Base-by-base conservation (phyloP, 2,329 filamentous ascomycete species). In the Aspergillus sp. region DNA sequence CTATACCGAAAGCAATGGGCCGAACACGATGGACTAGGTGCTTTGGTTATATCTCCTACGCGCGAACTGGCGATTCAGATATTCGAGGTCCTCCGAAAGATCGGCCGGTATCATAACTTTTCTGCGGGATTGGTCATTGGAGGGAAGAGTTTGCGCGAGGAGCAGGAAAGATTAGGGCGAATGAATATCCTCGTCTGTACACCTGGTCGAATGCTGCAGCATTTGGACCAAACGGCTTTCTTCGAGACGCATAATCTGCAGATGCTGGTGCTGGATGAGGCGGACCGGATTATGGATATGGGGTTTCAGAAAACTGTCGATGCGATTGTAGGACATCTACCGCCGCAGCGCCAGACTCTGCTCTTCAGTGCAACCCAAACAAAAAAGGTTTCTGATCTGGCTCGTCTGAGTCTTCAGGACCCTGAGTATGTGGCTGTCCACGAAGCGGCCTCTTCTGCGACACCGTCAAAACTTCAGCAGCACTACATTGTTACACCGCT, bases 111-210 rank as follows among this genome's bases (percentile, higher is more conserved):
- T 57, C 93, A 99, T 74, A 82, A 86, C 59, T 97, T 98, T 73
- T 96, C 93, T 0, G 95, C 95, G 0, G 95, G 95, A 0, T 77
- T 98, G 67, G 86, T 99, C 9, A 98, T 98, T 67, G 95, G 95
- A 41, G 95, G 95, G 41, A 96, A 96, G 81, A 93, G 85, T 72
- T 71, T 97, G 67, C 88, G 90, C 70, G 93, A 97, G 70, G 88
- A 99, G 77, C 87, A 90, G 22, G 90, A 96, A 66, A 84, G 93
- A 34, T 73, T 99, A 59, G 85, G 86, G 3, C 86, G 91, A 63
- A 98, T 99, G 93, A 99, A 98, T 72, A 98, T 99, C 48, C 78
- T 99, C 24, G 91, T 99, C 9, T 96, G 93, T 69, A 99, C 95
- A 1, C 95, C 95, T 0, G 95, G 95, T 2, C 86, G 95, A 37